phyloP scores from a whole-genome alignment of 371 early-diverging fungal genomes.

The Conidiobolus coronatus region DNA sequence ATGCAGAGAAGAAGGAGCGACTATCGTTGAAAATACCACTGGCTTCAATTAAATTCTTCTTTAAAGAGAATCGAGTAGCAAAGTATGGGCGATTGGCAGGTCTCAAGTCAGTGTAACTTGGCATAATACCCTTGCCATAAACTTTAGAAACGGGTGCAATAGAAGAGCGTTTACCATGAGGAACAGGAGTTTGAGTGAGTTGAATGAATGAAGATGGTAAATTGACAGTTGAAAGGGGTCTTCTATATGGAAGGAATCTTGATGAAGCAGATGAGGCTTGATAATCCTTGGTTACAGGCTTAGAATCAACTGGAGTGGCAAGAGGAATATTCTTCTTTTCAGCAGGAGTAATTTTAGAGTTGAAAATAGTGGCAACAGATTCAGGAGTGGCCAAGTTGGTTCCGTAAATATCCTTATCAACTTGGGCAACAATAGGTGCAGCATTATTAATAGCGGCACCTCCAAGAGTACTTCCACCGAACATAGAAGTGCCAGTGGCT shows the following conservation, averaged over 20 bases:
- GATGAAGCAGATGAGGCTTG: slow-evolving; percentile 21
- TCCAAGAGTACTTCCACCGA: neutral
- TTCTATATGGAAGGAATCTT: slow-evolving; percentile 33
- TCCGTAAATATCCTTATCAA: slow-evolving; percentile 70
- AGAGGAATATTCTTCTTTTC: slow-evolving; percentile 13
- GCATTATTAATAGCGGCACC: slow-evolving; percentile 4
- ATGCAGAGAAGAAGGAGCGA: slow-evolving; percentile 1
- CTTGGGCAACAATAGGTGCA: slow-evolving; percentile 15
- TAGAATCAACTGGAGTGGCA: slow-evolving; percentile 18
- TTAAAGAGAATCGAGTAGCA: too few species aligned
- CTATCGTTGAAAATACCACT: neutral
- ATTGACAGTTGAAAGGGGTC: neutral
- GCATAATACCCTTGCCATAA: too few species aligned
- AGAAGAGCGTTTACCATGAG: too few species aligned
- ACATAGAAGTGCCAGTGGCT: slow-evolving; percentile 6
- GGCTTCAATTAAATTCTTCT: too few species aligned
- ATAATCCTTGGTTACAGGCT: slow-evolving; percentile 21
- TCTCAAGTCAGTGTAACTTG: too few species aligned
- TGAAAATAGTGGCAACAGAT: slow-evolving; percentile 7
- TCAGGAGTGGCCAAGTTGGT: slow-evolving; percentile 44
- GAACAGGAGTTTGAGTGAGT: too few species aligned
- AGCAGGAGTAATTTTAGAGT: slow-evolving; percentile 8
- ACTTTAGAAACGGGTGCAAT: too few species aligned
- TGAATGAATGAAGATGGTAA: too few species aligned
- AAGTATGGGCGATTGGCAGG: too few species aligned